Base-by-base conservation (phyloP, 2,329 filamentous ascomycete genomes). In the Scytalidium sp. region DNA sequence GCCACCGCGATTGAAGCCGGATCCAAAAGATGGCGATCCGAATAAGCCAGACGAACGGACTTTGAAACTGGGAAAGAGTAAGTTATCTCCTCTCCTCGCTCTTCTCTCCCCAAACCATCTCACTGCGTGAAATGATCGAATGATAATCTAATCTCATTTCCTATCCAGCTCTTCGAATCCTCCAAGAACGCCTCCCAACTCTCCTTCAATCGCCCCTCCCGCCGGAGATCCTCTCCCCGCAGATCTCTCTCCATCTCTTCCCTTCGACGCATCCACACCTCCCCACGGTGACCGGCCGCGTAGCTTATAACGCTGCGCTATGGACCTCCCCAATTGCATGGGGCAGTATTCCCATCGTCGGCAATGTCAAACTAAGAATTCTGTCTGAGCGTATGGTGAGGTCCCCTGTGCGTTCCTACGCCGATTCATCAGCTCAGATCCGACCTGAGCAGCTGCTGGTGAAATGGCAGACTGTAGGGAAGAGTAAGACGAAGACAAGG, bases 311-410 rank as follows among this genome's bases (percentile, higher is more conserved):
- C 29, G 93, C 94, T 17, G 94, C 94, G 2, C 76, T 99, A 32
- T 97, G 92, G 92, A 97, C 94, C 1, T 91, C 92, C 0, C 94
- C 94, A 0, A 87, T 99, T 46, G 93, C 92, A 23, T 99, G 94
- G 94, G 95, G 95, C 62, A 84, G 89, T 22, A 80, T 99, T 1
- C 94, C 94, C 2, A 82, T 97, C 19, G 80, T 97, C 25, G 92
- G 93, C 57, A 96, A 96, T 62, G 90, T 97, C 41, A 85, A 84
- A 59, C 80, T 99, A 10, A 84, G 90, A 60, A 94, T 99, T 46
- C 70, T 96, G 17, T 93, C 89, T 11, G 92, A 96, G 74, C 88
- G 93, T 59, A 94, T 99, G 80, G 54, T 66, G 13, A 75, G 49
- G 67, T 70, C 11, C 64, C 71, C 72, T 2, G 45, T 41, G 42